Evolutionary conservation across 2,329 filamentous ascomycete species (phyloP).

Genomic region (Ophiostoma ips): DNA sequence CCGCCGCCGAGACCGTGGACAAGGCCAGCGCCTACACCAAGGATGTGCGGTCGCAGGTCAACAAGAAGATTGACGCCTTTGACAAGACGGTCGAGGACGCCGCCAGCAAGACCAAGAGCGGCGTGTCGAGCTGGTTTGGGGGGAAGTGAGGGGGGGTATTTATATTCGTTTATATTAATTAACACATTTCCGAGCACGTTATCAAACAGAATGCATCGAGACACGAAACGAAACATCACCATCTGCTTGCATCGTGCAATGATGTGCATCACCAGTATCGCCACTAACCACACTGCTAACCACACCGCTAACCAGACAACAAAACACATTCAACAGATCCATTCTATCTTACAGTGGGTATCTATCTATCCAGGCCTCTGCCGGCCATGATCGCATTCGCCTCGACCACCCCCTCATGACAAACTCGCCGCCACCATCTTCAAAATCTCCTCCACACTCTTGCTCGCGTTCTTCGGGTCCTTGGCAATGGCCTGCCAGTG

Average conservation of each 20-base stretch:
- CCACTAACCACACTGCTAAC: too few relatives aligned
- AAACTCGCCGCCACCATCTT: slow-evolving; percentile 54
- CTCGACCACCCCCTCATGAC: too few relatives aligned
- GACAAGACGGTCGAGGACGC: slow-evolving; percentile 71
- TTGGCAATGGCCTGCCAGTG: slow-evolving; percentile 79
- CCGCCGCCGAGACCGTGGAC: slow-evolving; percentile 69
- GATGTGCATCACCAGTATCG: too few relatives aligned
- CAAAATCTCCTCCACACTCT: slow-evolving; percentile 66
- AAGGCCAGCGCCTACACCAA: slow-evolving; percentile 57
- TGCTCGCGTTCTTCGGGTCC: slow-evolving; percentile 65
- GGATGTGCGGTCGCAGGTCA: slow-evolving; percentile 41
- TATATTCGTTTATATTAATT: too few relatives aligned
- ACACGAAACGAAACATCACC: not conserved
- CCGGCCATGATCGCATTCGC: too few relatives aligned
- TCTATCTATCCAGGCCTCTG: slow-evolving; percentile 7
- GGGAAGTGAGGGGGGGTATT: slow-evolving; percentile 28
- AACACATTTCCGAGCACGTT: too few relatives aligned
- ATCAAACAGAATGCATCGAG: not conserved
- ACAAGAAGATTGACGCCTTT: slow-evolving; percentile 68
- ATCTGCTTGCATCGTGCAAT: not conserved
- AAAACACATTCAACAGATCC: not conserved
- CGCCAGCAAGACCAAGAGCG: slow-evolving; percentile 69
- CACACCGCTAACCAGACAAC: too few relatives aligned
- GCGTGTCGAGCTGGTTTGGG: slow-evolving; percentile 76
- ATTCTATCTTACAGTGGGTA: slow-evolving; percentile 3